A percentile compares a stretch with the other conserved stretches of the same genome.
phyloP scores from a whole-genome alignment of 495 filamentous ascomycete genomes.

The Acidomyces sp. region DNA sequence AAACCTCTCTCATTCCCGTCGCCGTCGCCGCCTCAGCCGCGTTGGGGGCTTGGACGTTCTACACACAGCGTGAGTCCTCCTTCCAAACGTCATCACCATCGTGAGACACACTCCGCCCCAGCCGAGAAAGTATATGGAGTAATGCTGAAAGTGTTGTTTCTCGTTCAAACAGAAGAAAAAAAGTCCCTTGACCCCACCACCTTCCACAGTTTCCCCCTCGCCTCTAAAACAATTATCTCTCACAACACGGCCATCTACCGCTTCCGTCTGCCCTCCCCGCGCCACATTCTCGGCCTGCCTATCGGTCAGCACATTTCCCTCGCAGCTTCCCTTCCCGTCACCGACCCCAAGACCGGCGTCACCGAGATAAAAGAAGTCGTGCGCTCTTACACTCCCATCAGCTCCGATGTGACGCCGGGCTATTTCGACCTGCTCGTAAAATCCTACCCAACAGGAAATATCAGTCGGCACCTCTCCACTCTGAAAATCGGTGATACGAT shows the following conservation, averaged over 20 bases:
- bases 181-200: constrained; percentile 74
- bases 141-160: too few species aligned
- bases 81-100: not conserved
- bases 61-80: constrained; percentile 39
- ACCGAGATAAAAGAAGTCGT: constrained; percentile 75
- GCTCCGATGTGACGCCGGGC: constrained; percentile 79
- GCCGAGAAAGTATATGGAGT: too few species aligned
- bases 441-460: constrained; percentile 92
- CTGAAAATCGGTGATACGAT: constrained; percentile 75
- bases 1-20: constrained; percentile 62
- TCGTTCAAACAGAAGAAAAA: constrained; percentile 41
- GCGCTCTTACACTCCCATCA: constrained; percentile 93
- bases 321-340: constrained; percentile 40
- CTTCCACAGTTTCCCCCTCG: constrained; percentile 81
- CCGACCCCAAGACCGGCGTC: constrained; percentile 39
- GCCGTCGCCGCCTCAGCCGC: constrained; percentile 51
- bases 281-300: constrained; percentile 80
- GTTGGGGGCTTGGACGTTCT: constrained; percentile 52
- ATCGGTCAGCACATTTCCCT: constrained; percentile 99
- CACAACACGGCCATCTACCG: constrained; percentile 99
- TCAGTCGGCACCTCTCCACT: constrained; percentile 75
- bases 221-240: constrained; percentile 82
- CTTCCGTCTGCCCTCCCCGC: constrained; percentile 64
- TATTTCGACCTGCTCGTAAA: constrained; percentile 96
- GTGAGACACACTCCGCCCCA: too few species aligned